phyloP scores from a whole-genome alignment of 2,329 filamentous ascomycete genomes.

The Parafenestella ontariensis region DNA sequence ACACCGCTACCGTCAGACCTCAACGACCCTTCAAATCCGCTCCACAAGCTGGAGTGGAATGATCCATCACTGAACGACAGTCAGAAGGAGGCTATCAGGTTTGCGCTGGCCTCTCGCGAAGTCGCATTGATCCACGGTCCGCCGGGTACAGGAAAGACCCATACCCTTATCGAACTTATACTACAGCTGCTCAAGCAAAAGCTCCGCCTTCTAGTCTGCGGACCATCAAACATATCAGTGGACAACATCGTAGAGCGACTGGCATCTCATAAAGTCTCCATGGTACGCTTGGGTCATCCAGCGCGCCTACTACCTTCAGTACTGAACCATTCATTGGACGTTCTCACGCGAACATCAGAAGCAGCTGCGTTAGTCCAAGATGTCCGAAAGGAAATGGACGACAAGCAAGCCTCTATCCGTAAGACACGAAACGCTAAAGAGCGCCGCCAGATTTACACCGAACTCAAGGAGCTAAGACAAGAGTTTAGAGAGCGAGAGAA shows the following conservation, averaged over 20 bases:
- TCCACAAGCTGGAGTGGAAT: slow-evolving; percentile 59
- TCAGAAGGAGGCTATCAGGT: slow-evolving; percentile 72
- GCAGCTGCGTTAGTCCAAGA: slow-evolving; percentile 89
- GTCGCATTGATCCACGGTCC: slow-evolving; percentile 93
- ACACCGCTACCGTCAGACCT: slow-evolving; percentile 58
- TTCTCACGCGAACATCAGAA: slow-evolving; percentile 88
- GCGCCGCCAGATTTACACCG: slow-evolving; percentile 79
- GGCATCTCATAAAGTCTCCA: slow-evolving; percentile 81
- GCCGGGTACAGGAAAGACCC: slow-evolving; percentile 95
- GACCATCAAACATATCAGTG: slow-evolving; percentile 94
- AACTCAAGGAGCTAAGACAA: slow-evolving; percentile 83
- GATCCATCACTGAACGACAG: slow-evolving; percentile 66
- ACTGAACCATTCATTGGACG: slow-evolving; percentile 86
- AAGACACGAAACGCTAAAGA: slow-evolving; percentile 86
- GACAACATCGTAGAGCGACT: slow-evolving; percentile 98
- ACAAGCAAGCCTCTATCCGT: slow-evolving; percentile 84
- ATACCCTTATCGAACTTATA: slow-evolving; percentile 94
- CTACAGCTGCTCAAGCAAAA: slow-evolving; percentile 81
- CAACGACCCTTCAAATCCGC: slow-evolving; percentile 46
- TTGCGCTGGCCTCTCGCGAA: slow-evolving; percentile 81
- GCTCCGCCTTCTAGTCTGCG: slow-evolving; percentile 86
- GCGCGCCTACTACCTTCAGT: slow-evolving; percentile 89
- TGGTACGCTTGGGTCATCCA: slow-evolving; percentile 90
- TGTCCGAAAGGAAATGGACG: slow-evolving; percentile 90
- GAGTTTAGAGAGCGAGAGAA: slow-evolving; percentile 88